Evolutionary conservation across 73 alveolate species (phyloP).

Genomic region (Tetrahymena borealis): DNA sequence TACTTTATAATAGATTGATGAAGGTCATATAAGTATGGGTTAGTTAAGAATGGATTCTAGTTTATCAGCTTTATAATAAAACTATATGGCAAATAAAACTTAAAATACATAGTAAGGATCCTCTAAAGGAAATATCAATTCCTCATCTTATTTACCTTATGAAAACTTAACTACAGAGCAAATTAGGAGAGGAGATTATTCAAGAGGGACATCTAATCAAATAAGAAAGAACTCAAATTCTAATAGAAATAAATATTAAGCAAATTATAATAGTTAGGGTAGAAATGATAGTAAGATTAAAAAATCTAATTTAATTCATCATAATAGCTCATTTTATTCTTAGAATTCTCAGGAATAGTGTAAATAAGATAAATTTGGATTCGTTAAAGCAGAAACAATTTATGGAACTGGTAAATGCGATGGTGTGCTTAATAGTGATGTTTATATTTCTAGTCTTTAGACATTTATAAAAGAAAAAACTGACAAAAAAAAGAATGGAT

Average conservation of each 20-base stretch:
- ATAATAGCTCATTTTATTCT: not conserved
- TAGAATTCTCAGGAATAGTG: not conserved
- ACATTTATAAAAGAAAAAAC: not conserved
- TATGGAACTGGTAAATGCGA: not conserved
- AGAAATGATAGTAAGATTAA: not conserved
- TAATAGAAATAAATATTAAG: not conserved
- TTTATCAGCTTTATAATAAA: not conserved
- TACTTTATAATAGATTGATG: not conserved
- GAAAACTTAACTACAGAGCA: not conserved
- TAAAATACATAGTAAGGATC: not conserved
- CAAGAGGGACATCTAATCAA: not conserved
- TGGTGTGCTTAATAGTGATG: not conserved
- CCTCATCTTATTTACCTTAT: not conserved
- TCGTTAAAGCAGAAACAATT: not conserved
- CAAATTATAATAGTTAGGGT: not conserved
- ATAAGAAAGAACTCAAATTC: not conserved
- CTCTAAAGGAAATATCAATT: not conserved
- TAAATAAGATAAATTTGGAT: not conserved
- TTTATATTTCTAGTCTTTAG: not conserved
- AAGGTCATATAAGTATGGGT: not conserved
- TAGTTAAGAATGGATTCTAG: not conserved
- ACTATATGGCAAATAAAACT: not conserved
- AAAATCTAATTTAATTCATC: not conserved
- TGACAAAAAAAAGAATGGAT: not conserved
- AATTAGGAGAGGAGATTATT: not conserved